Evolutionary conservation across 164 flowering plant species (phyloP).

Genomic region (Kingdonia uniflora): DNA sequence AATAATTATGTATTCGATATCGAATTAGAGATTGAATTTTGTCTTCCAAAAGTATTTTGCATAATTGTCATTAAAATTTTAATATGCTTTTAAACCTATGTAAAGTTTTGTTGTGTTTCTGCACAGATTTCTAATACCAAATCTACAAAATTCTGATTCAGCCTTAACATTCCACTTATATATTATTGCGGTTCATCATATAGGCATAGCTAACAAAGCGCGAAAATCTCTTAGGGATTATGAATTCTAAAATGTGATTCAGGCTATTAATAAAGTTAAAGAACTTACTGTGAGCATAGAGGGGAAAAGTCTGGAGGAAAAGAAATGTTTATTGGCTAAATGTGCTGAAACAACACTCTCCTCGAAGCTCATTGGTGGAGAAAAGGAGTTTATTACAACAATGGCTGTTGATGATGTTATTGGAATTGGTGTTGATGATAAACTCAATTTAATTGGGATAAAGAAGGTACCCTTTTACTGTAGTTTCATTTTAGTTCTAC

Average conservation of each 20-base stretch:
- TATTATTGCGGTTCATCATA: too few relatives aligned
- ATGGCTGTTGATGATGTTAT: conserved; percentile 97
- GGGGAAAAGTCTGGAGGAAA: conserved; percentile 87
- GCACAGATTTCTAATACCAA: too few relatives aligned
- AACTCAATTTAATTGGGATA: conserved; percentile 86
- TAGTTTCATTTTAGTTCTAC: background rate
- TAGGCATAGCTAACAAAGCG: too few relatives aligned
- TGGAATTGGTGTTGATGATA: conserved; percentile 78
- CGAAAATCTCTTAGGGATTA: too few relatives aligned
- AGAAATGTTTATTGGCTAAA: conserved; percentile 70
- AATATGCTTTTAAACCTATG: too few relatives aligned
- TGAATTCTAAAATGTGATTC: conserved; percentile 2
- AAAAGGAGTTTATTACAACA: conserved; percentile 89
- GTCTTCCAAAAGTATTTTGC: too few relatives aligned
- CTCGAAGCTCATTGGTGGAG: conserved; percentile 96
- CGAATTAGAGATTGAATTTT: too few relatives aligned
- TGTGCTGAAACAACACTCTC: conserved; percentile 97
- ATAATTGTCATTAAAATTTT: too few relatives aligned
- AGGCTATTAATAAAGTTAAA: conserved; percentile 85
- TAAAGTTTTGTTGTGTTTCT: too few relatives aligned
- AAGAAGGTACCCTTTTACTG: conserved; percentile 55
- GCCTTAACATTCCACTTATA: too few relatives aligned
- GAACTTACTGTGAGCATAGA: conserved; percentile 86
- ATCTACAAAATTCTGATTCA: too few relatives aligned
- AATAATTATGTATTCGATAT: too few relatives aligned